Evolutionary conservation across 495 filamentous ascomycete species (phyloP).

Genomic region (Rhypophila decipiens): DNA sequence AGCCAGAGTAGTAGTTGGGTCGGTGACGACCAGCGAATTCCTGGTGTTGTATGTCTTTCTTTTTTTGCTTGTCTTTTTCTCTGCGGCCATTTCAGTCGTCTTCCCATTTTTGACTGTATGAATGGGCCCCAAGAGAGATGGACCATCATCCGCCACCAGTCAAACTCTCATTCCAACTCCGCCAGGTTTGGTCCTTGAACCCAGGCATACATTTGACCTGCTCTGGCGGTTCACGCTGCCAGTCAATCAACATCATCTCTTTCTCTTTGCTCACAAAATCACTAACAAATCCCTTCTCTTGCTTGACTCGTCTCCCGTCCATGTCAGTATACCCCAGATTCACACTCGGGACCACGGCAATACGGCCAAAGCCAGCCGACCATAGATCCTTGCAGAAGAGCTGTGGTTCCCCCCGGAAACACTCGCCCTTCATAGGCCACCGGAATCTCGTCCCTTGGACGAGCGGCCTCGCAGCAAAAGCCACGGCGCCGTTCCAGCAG

Average conservation of each 20-base stretch:
- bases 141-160: not conserved
- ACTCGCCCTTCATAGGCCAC: conserved; percentile 29
- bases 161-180: conserved; percentile 19
- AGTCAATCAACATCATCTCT: not conserved
- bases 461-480: conserved; percentile 20
- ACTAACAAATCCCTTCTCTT: conserved; percentile 32
- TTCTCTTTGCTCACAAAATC: conserved; percentile 14
- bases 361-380: conserved; percentile 36
- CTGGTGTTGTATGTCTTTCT: conserved; percentile 14
- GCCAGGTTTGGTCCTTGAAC: conserved; percentile 17
- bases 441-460: conserved; percentile 34
- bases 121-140: too few relatives aligned
- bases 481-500: conserved; percentile 47
- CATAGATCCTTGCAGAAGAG: conserved; percentile 47
- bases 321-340: conserved; percentile 42
- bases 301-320: conserved; percentile 31
- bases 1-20: too few relatives aligned
- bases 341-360: conserved; percentile 43
- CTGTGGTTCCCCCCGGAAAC: conserved; percentile 40
- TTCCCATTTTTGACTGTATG: not conserved
- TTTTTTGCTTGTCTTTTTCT: too few relatives aligned
- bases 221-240: conserved; percentile 15
- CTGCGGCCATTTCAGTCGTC: not conserved
- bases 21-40: conserved; percentile 13
- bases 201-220: conserved; percentile 18